Evolutionary conservation across 1,284 basidiomycete species (phyloP).

Genomic region (Pterulicium gracile): DNA sequence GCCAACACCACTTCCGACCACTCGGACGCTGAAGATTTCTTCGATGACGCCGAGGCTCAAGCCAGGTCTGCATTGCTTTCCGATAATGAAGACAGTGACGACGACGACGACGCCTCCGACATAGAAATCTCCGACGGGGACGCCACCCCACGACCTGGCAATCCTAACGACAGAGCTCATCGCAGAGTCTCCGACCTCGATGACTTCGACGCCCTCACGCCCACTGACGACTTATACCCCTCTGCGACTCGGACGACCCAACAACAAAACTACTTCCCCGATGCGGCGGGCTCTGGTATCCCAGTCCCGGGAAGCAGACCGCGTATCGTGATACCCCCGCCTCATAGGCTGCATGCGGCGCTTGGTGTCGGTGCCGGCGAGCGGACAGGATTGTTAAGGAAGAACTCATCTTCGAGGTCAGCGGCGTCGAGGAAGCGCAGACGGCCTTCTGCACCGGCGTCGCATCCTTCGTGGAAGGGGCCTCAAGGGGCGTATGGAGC

Average conservation of each 20-base stretch:
- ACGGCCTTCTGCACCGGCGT: not conserved
- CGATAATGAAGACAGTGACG: not conserved
- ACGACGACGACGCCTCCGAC: not conserved
- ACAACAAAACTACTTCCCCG: too few species aligned
- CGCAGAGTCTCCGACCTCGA: not conserved
- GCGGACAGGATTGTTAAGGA: not conserved
- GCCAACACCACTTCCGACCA: not conserved
- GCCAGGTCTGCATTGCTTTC: too few species aligned
- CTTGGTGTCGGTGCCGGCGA: slow-evolving; percentile 22
- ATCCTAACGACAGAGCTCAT: not conserved
- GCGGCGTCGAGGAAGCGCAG: slow-evolving; percentile 3
- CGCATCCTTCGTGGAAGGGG: not conserved
- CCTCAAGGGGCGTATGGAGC: not conserved
- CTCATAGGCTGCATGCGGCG: slow-evolving; percentile 23
- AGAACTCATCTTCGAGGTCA: slow-evolving; percentile 12
- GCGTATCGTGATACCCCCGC: not conserved
- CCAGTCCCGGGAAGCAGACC: not conserved
- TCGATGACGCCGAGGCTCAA: not conserved
- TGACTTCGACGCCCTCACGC: not conserved
- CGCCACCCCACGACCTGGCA: not conserved
- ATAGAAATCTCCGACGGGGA: not conserved
- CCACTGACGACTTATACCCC: not conserved
- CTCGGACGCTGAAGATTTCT: not conserved
- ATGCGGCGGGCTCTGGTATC: not conserved
- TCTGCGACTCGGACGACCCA: not conserved